Base-by-base conservation (phyloP, 2,329 filamentous ascomycete species). In the Passalora sequoiae region DNA sequence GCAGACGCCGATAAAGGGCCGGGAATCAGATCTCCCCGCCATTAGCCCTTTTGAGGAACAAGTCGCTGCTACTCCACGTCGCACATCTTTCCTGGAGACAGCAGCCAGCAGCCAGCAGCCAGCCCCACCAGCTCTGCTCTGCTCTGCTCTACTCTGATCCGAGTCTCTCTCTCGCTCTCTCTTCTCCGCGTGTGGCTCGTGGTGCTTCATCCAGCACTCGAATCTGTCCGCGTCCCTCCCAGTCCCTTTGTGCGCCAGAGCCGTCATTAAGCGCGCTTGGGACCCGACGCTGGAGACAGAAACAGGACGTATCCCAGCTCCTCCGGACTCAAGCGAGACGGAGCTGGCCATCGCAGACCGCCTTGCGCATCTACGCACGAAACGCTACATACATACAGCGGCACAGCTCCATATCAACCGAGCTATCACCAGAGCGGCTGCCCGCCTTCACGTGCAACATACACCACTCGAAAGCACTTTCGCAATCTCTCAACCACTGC, bases 41-140 rank as follows among this genome's bases (percentile, higher is more conserved):
- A 46, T 46, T 38, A 43, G 41, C 40, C 28, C n/a, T 19, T 36
- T 20, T 24, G 33, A 36, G 33, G 12, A 24, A 36, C 17, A 21
- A 20, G 20, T 20, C 41, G 40, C 36, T 32, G 31, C 41, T 28
- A 35, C 49, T 42, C 49, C 45, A 48, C 45, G 49, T 51, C 46
- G 46, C 49, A 51, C 49, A 36, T 46, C 30, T 5, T 27, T 20
- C 27, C 37, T 30, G 36, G 17, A 20, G 38, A 43, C 33, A n/a
- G 22, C 36, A 21, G n/a, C n/a, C n/a, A n/a, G n/a, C n/a, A n/a
- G n/a, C n/a, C n/a, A n/a, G n/a, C n/a, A n/a, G n/a, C n/a, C n/a
- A n/a, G 8, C 33, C 7, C 36, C 36, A 29, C 36, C 15, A 17
- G 22, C 27, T 8, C 27, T n/a, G n/a, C n/a, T n/a, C n/a, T n/a